Conservation (phyloP, 2,329 filamentous ascomycete species). For the Colletotrichum brevisporum region DNA sequence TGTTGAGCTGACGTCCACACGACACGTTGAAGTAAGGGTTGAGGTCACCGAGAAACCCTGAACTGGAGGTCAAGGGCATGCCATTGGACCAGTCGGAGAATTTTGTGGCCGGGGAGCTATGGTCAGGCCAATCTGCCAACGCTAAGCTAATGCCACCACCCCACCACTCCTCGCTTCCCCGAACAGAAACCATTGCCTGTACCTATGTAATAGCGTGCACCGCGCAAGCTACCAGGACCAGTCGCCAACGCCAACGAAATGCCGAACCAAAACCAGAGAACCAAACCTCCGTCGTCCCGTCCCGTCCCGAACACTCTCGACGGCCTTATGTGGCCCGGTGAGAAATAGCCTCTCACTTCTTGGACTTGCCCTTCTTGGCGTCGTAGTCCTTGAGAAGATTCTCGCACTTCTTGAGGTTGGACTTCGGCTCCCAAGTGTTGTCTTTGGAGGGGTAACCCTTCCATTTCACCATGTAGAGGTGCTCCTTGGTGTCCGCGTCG, state of each 20-base stretch:
- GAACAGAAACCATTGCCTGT: background rate
- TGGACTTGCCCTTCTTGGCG: constrained; percentile 41
- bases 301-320: too few species aligned
- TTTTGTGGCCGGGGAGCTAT: constrained; percentile 28
- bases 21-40: constrained; percentile 41
- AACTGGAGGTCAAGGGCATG: constrained; percentile 19
- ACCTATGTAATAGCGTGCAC: too few species aligned
- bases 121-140: constrained; percentile 5
- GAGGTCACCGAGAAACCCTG: constrained; percentile 40
- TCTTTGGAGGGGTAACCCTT: constrained; percentile 58
- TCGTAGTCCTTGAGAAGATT: constrained; percentile 56
- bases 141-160: constrained; percentile 1
- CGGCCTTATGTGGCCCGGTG: too few species aligned
- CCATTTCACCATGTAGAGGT: constrained; percentile 68
- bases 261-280: background rate
- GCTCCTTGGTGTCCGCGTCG: constrained; percentile 53
- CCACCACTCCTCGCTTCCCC: background rate
- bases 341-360: background rate
- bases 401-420: constrained; percentile 57
- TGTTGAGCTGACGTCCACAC: constrained; percentile 35
- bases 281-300: too few species aligned
- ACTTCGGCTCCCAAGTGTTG: constrained; percentile 69
- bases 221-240: too few species aligned
- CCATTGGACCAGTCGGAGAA: constrained; percentile 34
- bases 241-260: background rate